Evolutionary conservation across 345 rosid genomes (phyloP).

Genomic region (Jatropha curcas): DNA sequence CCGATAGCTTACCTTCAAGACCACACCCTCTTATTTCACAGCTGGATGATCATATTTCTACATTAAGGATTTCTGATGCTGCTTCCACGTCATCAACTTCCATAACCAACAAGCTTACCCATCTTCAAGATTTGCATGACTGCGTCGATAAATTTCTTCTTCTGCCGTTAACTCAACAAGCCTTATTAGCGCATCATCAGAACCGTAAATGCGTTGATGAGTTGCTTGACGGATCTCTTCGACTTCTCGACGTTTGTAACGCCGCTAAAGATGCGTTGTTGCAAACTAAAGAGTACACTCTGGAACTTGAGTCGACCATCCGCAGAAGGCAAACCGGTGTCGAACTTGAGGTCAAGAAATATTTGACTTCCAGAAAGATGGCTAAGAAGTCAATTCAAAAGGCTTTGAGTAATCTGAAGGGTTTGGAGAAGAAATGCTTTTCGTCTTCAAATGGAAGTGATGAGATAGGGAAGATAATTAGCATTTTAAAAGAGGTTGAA

Average conservation of each 20-base stretch:
- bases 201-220: conserved; percentile 14
- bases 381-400: conserved; percentile 23
- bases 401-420: conserved; percentile 18
- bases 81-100: conserved; percentile 33
- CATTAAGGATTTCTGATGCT: conserved; percentile 30
- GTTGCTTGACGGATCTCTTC: conserved; percentile 16
- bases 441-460: neutral
- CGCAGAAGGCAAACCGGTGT: conserved; percentile 16
- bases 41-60: conserved; percentile 35
- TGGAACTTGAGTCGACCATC: conserved; percentile 5
- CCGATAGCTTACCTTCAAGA: conserved; percentile 46
- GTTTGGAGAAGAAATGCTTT: neutral
- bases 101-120: neutral
- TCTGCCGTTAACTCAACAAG: conserved; percentile 7
- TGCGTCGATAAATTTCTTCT: conserved; percentile 20
- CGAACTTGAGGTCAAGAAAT: conserved; percentile 5
- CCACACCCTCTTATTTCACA: conserved; percentile 42
- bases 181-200: neutral
- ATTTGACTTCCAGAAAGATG: conserved; percentile 18
- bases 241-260: conserved; percentile 19
- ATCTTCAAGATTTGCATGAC: conserved; percentile 17
- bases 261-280: conserved; percentile 14
- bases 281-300: conserved; percentile 7
- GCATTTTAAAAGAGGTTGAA: conserved; percentile 20
- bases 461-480: conserved; percentile 6